Evolutionary conservation across 2,329 filamentous ascomycete species (phyloP), one percentile per base, ranked within the genome.

Genomic region (Lachnellula suecica): DNA sequence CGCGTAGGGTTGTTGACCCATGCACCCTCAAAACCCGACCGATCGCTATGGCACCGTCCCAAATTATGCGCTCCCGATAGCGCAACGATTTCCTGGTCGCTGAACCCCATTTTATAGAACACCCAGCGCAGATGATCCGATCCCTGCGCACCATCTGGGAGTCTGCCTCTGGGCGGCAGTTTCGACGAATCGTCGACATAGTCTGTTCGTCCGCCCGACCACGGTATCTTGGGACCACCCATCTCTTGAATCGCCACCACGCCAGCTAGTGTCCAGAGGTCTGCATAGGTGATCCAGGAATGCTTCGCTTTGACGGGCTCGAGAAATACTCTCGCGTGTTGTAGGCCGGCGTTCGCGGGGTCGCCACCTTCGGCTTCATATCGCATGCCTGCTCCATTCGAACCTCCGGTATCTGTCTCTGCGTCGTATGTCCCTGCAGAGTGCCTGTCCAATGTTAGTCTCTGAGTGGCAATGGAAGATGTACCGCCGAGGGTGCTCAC

Each of bases 361-460:
- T 86, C 82, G 54, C 81, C 82, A 53, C 81, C 82, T 70, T 85
- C 83, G 22, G 74, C 70, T 70, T 85, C 82, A 64, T 84, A 86
- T 29, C 83, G 75, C 83, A 86, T 86, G 17, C 82, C 82, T 0
- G 83, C 83, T 53, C 83, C 83, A 64, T 86, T 86, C 23, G 76
- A 81, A 34, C 83, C 83, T 31, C 83, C 83, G 0, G 82, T 86
- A 62, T 83, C 78, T 49, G 79, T 79, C 49, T 74, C 72, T 25
- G 70, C 69, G 62, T 82, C 79, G 66, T 85, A 86, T 4, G 83
- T 86, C 24, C 83, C 83, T 1, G 82, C 70, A n/a, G 79, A 79
- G 69, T 87, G 83, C 80, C 79, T 80, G 50, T 25, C 23, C 40
- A 31, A 31, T 44, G 13, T 37, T 23, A 56, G 51, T 56, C 38